These are phyloP conservation scores for Penicillium argentinense DNA, from an alignment of 495 filamentous ascomycete genomes.

Conservation along the genomic window DNA sequence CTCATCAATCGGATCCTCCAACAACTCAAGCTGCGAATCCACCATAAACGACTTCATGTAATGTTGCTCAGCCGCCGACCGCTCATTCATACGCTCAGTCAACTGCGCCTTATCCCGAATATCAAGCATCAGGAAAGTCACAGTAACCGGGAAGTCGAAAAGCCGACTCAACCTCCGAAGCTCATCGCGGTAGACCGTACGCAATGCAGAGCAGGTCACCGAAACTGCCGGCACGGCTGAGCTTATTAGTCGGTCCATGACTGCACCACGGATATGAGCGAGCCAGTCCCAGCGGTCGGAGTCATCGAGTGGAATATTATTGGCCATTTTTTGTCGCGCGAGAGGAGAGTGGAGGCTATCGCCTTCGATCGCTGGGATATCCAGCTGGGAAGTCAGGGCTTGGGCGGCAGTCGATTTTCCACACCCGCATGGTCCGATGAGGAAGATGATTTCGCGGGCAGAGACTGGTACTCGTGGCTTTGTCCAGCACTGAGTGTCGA, in stretches of 20 bases:
- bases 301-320: slow-evolving; percentile 19
- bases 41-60: slow-evolving; percentile 28
- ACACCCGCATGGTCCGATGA: slow-evolving; percentile 24
- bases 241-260: slow-evolving; percentile 22
- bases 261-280: slow-evolving; percentile 24
- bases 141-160: slow-evolving; percentile 23
- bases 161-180: slow-evolving; percentile 17
- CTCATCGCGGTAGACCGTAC: slow-evolving; percentile 21
- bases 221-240: slow-evolving; percentile 7
- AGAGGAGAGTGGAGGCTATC: slow-evolving; percentile 25
- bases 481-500: slow-evolving; percentile 18
- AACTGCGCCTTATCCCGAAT: slow-evolving; percentile 7
- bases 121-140: slow-evolving; percentile 19
- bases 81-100: slow-evolving; percentile 9
- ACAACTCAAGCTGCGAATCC: slow-evolving; percentile 22
- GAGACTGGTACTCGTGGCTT: background rate
- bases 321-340: slow-evolving; percentile 20
- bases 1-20: slow-evolving; percentile 19
- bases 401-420: slow-evolving; percentile 24
- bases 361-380: slow-evolving; percentile 23
- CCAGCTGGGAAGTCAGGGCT: slow-evolving; percentile 6
- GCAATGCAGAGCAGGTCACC: slow-evolving; percentile 26
- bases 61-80: slow-evolving; percentile 17
- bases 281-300: slow-evolving; percentile 28
- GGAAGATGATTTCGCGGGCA: slow-evolving; percentile 18